Evolutionary conservation across 306 rosid species (phyloP).

Genomic region (Luffa acutangula): DNA sequence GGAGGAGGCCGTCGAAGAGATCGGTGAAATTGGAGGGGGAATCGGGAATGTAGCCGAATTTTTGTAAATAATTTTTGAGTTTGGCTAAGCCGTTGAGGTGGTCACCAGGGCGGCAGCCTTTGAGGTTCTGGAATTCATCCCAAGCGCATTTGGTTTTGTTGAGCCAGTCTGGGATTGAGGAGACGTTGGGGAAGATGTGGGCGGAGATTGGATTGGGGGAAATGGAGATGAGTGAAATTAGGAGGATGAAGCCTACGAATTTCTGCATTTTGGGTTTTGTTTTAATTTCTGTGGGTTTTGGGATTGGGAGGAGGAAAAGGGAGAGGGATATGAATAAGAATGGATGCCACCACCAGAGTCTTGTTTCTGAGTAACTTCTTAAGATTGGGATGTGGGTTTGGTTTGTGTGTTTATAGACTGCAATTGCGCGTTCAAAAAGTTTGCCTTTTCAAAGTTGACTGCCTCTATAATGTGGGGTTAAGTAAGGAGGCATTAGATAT

Average conservation of each 20-base stretch:
- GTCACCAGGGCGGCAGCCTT: constrained; percentile 39
- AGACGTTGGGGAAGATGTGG: constrained; percentile 51
- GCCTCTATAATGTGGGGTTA: neutral
- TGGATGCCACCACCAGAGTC: no score
- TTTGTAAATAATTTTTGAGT: constrained; percentile 53
- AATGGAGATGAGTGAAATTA: neutral
- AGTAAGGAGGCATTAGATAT: no score
- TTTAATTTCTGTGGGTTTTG: no score
- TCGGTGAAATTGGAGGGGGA: constrained; percentile 39
- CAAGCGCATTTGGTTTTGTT: constrained; percentile 28
- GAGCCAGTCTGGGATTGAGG: constrained; percentile 35
- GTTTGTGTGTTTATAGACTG: neutral
- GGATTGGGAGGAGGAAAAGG: no score
- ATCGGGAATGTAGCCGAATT: constrained; percentile 66
- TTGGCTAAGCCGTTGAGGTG: constrained; percentile 38
- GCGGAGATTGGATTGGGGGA: constrained; percentile 30
- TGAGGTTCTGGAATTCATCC: constrained; percentile 44
- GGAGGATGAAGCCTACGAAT: neutral
- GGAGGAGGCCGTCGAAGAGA: constrained; percentile 45
- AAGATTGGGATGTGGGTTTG: no score
- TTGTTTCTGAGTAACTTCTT: no score
- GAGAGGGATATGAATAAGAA: no score
- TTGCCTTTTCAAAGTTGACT: neutral
- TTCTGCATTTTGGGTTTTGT: neutral
- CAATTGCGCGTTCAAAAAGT: neutral